Conservation (phyloP, 768 basidiomycete genomes). For the Lentinula guzmanii region DNA sequence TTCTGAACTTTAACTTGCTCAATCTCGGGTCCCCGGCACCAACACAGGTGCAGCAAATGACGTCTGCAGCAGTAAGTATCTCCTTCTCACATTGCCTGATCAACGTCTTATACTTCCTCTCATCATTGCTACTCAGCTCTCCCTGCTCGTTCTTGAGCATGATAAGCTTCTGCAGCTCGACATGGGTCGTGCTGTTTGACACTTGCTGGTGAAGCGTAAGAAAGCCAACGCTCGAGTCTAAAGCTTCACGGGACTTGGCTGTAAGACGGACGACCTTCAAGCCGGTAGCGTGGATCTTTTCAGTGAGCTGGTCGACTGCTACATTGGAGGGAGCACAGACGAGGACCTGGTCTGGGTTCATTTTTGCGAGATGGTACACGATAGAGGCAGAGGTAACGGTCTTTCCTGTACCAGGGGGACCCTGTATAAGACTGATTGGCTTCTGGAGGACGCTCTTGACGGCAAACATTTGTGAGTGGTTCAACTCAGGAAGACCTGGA, state of each 20-base stretch:
- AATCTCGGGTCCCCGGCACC: conserved; percentile 95
- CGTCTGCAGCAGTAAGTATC: conserved; percentile 90
- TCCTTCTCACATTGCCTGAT: conserved; percentile 97
- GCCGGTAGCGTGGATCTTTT: conserved; percentile 99
- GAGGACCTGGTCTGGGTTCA: conserved; percentile 99
- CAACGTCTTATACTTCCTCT: conserved; percentile 95
- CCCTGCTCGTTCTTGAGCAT: conserved; percentile 98
- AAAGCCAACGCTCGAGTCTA: conserved; percentile 93
- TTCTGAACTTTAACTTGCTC: conserved; percentile 96
- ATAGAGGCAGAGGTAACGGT: conserved; percentile 99
- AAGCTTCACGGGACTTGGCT: conserved; percentile 96
- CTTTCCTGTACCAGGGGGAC: conserved; percentile 97
- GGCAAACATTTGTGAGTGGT: conserved; percentile 99
- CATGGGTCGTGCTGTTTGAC: conserved; percentile 91
- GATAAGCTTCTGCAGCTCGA: conserved; percentile 96
- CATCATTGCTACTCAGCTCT: conserved; percentile 93
- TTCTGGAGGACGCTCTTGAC: conserved; percentile 99
- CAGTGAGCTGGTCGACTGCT: conserved; percentile 97
- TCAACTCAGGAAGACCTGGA: conserved; percentile 94
- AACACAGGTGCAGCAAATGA: conserved; percentile 98
- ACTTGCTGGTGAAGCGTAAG: conserved; percentile 97
- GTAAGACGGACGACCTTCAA: conserved; percentile 97
- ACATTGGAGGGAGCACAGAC: conserved; percentile 99
- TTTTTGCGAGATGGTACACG: conserved; percentile 97
- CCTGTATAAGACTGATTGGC: conserved; percentile 95